Evolutionary conservation across 192 early-diverging fungal genomes (phyloP), one percentile per base, ranked within the genome.

Genomic region (Linnemannia schmuckeri): DNA sequence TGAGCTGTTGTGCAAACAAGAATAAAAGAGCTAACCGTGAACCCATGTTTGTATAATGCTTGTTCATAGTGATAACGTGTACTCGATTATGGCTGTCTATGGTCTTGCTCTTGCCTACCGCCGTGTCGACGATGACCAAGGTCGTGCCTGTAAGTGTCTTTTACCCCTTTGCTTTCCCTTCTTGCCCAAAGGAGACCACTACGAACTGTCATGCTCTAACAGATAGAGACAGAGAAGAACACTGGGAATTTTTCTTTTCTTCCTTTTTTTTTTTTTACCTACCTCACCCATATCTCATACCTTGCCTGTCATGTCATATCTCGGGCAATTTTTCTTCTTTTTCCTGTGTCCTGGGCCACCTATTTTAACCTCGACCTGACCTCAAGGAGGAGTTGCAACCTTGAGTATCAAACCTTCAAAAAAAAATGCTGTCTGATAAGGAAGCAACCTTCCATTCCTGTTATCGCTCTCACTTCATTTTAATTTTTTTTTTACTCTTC

Each of bases 101-200:
- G 96, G 95, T 74, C 90, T 97, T 18, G 95, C 96, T 5, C 89
- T 97, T 15, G 96, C 96, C 1, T 97, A 97, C 88, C 91, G 96
- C 66, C 90, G 96, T 41, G 90, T 97, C 52, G 96, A 97, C 84
- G 96, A 97, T 88, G 94, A 95, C 81, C 89, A 90, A 72, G 96
- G 96, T 13, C 89, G 95, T 75, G 93, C 93, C 52, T 97, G 95
- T 96, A 93, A 87, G 93, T 91, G 22, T 52, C 30, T 30, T n/a
- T 70, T 1, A 15, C 27, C 42, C 1, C 8, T 66, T 42, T 9
- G 9, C n/a, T 55, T 38, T 18, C 33, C 52, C n/a, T 37, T 55
- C 15, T 27, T 73, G 38, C 38, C 20, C 20, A 20, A 20, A 10
- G 7, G 6, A 10, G 7, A 40, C 38, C 38, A 42, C n/a, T 6